Percentiles rank a stretch among this genome's conserved stretches.
Evolutionary conservation across 441 rosid species (phyloP).

Genomic region (Adansonia rubrostipa): DNA sequence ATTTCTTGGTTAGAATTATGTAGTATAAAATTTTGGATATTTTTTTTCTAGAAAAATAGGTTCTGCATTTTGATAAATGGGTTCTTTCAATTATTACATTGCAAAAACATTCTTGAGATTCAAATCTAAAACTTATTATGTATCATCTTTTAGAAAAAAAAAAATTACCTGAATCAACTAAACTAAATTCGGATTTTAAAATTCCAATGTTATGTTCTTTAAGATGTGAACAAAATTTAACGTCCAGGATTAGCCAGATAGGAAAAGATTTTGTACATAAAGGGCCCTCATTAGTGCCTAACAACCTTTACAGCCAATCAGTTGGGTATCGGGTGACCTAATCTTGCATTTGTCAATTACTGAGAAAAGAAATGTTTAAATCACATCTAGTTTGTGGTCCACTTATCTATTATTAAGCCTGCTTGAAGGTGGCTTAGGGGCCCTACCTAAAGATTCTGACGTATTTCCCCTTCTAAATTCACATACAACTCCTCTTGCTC

Average conservation of each 20-base stretch:
- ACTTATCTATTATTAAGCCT: neutral
- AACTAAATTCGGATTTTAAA: no score
- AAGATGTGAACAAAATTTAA: no score
- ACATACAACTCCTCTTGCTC: neutral
- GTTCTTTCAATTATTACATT: neutral
- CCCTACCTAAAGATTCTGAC: neutral
- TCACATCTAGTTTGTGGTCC: neutral
- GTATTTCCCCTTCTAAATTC: neutral
- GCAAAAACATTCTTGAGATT: no score
- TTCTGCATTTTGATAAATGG: neutral
- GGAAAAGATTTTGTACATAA: no score
- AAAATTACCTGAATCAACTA: no score
- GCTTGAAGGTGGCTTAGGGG: neutral
- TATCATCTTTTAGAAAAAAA: no score
- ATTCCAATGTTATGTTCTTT: no score
- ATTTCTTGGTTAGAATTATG: neutral
- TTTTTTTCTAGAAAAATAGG: neutral
- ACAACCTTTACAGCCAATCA: neutral
- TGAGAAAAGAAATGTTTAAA: neutral
- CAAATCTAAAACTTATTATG: no score
- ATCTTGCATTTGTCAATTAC: conserved; percentile 11
- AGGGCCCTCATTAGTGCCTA: neutral
- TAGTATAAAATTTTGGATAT: no score
- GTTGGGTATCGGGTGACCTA: neutral
- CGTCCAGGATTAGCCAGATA: no score